Evolutionary conservation across 2,329 filamentous ascomycete species (phyloP).

Genomic region (Xenosphaeropsis pyriputrescens): DNA sequence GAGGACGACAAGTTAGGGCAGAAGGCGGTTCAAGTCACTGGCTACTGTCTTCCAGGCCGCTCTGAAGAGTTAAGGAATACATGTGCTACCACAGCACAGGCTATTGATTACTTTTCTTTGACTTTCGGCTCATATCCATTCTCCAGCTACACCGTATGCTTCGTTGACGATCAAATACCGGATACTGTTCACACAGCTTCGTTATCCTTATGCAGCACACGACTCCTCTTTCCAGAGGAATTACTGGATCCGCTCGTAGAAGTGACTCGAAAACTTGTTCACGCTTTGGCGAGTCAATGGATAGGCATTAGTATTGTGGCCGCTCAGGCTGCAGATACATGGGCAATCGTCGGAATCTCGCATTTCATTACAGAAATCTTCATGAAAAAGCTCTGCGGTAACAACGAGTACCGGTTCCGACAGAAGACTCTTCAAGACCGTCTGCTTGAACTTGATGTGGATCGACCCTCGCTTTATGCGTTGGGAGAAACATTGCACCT

Average conservation of each 20-base stretch:
- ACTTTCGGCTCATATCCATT: slow-evolving; percentile 87
- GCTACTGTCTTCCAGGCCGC: slow-evolving; percentile 78
- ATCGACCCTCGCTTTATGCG: slow-evolving; percentile 68
- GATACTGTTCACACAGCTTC: slow-evolving; percentile 69
- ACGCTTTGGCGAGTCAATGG: slow-evolving; percentile 83
- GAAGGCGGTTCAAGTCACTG: slow-evolving; percentile 78
- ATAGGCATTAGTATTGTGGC: slow-evolving; percentile 86
- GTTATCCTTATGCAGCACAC: slow-evolving; percentile 74
- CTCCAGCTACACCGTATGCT: slow-evolving; percentile 81
- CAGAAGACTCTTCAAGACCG: slow-evolving; percentile 75
- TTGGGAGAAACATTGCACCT: slow-evolving; percentile 66
- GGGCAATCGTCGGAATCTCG: slow-evolving; percentile 79
- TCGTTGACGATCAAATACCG: slow-evolving; percentile 74
- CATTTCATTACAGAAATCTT: slow-evolving; percentile 94
- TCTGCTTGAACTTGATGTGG: slow-evolving; percentile 67
- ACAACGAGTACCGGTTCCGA: slow-evolving; percentile 86
- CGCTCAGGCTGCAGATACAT: slow-evolving; percentile 65
- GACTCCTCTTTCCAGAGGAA: slow-evolving; percentile 70
- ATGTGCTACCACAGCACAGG: slow-evolving; percentile 69
- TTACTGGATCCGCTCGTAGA: slow-evolving; percentile 77
- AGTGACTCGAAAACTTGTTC: slow-evolving; percentile 65
- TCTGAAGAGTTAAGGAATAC: slow-evolving; percentile 75
- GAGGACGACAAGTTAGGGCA: slow-evolving; percentile 83
- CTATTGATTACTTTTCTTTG: slow-evolving; percentile 82
- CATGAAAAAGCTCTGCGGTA: slow-evolving; percentile 79